Conservation (phyloP, 768 basidiomycete genomes). For the Coprinopsis sp. region DNA sequence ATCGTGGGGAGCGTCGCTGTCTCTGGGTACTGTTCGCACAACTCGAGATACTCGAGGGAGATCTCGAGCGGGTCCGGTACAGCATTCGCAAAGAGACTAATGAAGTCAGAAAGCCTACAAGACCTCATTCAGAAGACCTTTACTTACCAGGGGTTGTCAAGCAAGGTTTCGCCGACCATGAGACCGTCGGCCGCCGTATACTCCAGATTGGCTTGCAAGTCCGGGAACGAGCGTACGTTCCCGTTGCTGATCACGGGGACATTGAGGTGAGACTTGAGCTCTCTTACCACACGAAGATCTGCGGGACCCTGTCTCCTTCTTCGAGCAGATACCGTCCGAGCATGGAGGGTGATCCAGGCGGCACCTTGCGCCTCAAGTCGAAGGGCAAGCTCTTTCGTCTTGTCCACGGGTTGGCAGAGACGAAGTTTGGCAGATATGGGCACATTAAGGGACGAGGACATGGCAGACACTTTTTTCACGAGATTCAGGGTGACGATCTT, state of each 20-base stretch:
- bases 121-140: neutral
- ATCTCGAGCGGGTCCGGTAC: conserved; percentile 60
- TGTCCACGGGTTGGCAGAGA: conserved; percentile 47
- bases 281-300: conserved; percentile 55
- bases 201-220: conserved; percentile 49
- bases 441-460: conserved; percentile 57
- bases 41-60: conserved; percentile 62
- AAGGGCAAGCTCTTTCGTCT: conserved; percentile 53
- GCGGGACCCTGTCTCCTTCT: conserved; percentile 70
- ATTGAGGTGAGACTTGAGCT: conserved; percentile 44
- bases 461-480: conserved; percentile 49
- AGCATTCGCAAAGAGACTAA: conserved; percentile 53
- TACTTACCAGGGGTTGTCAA: conserved; percentile 68
- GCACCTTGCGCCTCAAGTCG: conserved; percentile 61
- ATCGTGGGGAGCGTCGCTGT: conserved; percentile 46
- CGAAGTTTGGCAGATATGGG: conserved; percentile 65
- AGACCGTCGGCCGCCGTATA: conserved; percentile 65
- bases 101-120: neutral
- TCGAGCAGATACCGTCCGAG: conserved; percentile 65
- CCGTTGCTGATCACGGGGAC: conserved; percentile 76
- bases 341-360: conserved; percentile 70
- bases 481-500: neutral
- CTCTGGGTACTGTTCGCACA: conserved; percentile 50
- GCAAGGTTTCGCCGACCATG: conserved; percentile 78
- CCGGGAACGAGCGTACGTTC: conserved; percentile 59